Evolutionary conservation across 2,329 filamentous ascomycete genomes (phyloP).

Genomic region (Neonectria magnoliae): DNA sequence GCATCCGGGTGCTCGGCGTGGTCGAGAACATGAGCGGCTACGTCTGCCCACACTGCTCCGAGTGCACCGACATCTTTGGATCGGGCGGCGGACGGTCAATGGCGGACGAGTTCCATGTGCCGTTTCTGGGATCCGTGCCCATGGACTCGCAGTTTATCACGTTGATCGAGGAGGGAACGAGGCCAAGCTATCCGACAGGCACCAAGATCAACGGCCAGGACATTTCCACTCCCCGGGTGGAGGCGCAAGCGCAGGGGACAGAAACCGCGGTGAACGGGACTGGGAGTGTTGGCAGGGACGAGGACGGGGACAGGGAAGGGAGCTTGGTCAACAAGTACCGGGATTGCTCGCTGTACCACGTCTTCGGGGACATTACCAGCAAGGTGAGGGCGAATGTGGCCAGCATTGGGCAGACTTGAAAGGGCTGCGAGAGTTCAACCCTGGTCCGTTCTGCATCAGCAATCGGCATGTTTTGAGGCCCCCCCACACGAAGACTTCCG

Average conservation of each 20-base stretch:
- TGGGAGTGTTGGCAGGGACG: neutral
- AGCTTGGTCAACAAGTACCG: conserved; percentile 77
- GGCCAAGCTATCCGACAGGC: conserved; percentile 75
- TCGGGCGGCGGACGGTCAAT: conserved; percentile 90
- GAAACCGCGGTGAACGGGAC: conserved; percentile 36
- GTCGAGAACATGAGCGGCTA: conserved; percentile 97
- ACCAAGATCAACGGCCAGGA: conserved; percentile 69
- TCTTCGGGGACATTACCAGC: conserved; percentile 73
- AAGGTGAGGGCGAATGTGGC: conserved; percentile 46
- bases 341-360: conserved; percentile 73
- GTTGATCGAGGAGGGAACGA: conserved; percentile 78
- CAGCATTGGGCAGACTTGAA: conserved; percentile 25
- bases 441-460: neutral
- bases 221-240: conserved; percentile 48
- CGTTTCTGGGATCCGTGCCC: conserved; percentile 86
- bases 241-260: neutral
- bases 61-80: conserved; percentile 94
- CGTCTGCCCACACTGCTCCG: conserved; percentile 81
- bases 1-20: conserved; percentile 83
- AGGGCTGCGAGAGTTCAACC: neutral
- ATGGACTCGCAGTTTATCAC: conserved; percentile 93
- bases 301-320: conserved; percentile 36
- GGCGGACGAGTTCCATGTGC: conserved; percentile 85
- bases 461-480: conserved; percentile 11
- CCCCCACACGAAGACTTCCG: conserved; percentile 26